Evolutionary conservation across 345 rosid genomes (phyloP).

Genomic region (Capsella bursapastoris): DNA sequence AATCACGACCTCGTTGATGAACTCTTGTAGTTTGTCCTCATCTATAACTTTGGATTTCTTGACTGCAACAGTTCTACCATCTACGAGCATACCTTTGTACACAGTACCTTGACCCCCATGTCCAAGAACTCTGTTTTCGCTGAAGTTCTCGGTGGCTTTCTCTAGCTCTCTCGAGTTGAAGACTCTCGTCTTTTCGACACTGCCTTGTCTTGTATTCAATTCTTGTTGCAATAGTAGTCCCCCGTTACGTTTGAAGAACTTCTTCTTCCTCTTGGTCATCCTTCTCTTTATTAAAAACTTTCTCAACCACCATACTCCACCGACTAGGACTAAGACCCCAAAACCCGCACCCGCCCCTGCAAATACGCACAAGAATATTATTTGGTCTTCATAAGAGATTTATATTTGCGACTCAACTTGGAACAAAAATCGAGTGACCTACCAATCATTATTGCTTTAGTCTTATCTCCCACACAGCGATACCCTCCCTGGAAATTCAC

Average conservation of each 20-base stretch:
- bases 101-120: constrained; percentile 54
- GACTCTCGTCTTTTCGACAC: constrained; percentile 34
- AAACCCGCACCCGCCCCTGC: constrained; percentile 31
- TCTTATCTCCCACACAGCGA: not conserved
- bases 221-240: constrained; percentile 48
- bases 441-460: constrained; percentile 21
- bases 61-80: constrained; percentile 47
- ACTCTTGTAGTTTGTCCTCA: constrained; percentile 50
- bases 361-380: constrained; percentile 1
- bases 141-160: constrained; percentile 51
- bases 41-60: constrained; percentile 55
- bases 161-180: constrained; percentile 47
- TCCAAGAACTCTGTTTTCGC: constrained; percentile 46
- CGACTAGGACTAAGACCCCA: constrained; percentile 11
- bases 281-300: not conserved
- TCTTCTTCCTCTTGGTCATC: constrained; percentile 14
- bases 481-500: not conserved
- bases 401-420: not conserved
- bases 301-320: constrained; percentile 19
- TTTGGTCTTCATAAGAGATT: not conserved
- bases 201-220: constrained; percentile 12
- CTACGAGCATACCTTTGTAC: constrained; percentile 48
- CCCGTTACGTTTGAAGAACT: constrained; percentile 36
- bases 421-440: not conserved
- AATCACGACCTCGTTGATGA: constrained; percentile 54